A percentile compares a stretch with the other conserved stretches of the same genome.
phyloP scores from a whole-genome alignment of 1,284 basidiomycete species.

The Golubevia pallescens region DNA sequence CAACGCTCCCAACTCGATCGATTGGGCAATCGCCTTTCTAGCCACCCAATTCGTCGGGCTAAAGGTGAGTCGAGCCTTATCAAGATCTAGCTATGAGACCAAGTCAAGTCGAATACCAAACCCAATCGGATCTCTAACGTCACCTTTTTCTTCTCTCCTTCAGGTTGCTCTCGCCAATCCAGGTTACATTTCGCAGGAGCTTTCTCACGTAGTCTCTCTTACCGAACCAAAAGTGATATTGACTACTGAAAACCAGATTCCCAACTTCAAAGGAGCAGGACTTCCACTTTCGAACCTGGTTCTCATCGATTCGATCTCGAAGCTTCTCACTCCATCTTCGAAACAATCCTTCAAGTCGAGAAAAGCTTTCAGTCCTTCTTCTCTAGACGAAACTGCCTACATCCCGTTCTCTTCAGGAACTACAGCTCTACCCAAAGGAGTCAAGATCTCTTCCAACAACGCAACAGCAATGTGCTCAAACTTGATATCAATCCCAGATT shows the following conservation, averaged over 20 bases:
- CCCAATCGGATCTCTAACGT: background rate
- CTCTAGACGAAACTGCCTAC: conserved; percentile 11
- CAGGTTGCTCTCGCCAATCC: conserved; percentile 29
- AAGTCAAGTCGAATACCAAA: too few relatives aligned
- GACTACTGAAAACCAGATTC: conserved; percentile 16
- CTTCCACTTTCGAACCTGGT: conserved; percentile 7
- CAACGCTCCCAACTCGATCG: conserved; percentile 22
- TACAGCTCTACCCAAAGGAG: conserved; percentile 29
- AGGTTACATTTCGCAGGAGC: conserved; percentile 22
- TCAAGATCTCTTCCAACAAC: conserved; percentile 29
- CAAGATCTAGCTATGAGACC: background rate
- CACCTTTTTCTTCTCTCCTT: background rate
- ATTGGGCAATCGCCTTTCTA: conserved; percentile 26
- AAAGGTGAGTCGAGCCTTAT: background rate
- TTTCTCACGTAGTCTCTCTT: conserved; percentile 22
- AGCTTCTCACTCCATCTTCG: background rate
- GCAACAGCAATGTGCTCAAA: conserved; percentile 22
- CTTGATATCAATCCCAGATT: conserved; percentile 7
- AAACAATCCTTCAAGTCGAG: conserved; percentile 5
- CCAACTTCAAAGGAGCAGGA: conserved; percentile 12
- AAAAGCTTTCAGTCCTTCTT: background rate
- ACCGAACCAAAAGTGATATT: conserved; percentile 28
- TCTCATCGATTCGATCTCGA: conserved; percentile 7
- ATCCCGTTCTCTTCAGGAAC: conserved; percentile 30
- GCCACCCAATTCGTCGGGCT: conserved; percentile 30